phyloP scores from a whole-genome alignment of 1,139 yeast species.

The Zygoascus sp. region DNA sequence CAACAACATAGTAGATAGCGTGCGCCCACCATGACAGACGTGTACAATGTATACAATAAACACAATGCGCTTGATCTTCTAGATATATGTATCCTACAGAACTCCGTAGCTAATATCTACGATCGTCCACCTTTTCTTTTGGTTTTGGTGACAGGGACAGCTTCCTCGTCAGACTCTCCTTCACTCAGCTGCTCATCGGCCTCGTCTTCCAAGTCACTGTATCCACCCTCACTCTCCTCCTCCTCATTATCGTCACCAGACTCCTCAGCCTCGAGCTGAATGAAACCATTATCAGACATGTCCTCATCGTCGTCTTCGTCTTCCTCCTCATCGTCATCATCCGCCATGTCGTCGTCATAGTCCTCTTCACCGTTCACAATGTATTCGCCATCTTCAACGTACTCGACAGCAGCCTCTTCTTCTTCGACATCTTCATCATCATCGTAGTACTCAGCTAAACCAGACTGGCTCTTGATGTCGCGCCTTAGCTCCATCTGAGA shows the following conservation, averaged over 20 bases:
- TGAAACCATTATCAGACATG: conserved; percentile 25
- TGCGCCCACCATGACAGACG: too few species aligned
- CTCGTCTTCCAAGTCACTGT: conserved; percentile 18
- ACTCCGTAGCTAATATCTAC: background rate
- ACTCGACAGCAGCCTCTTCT: conserved; percentile 43
- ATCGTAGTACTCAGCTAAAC: conserved; percentile 17
- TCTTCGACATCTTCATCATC: conserved; percentile 34
- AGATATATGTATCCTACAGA: background rate
- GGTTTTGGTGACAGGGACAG: conserved; percentile 1
- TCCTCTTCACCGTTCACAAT: conserved; percentile 42
- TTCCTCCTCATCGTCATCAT: conserved; percentile 27
- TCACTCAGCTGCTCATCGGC: conserved; percentile 22
- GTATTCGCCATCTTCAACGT: conserved; percentile 50
- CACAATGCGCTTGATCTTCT: background rate
- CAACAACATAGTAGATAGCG: background rate
- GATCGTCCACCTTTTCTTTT: background rate
- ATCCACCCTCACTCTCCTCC: conserved; percentile 15
- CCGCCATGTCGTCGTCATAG: conserved; percentile 30
- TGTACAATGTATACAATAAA: too few species aligned
- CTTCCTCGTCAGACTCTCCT: conserved; percentile 23
- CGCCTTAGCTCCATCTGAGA: conserved; percentile 67
- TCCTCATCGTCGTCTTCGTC: conserved; percentile 29
- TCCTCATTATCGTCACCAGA: conserved; percentile 25
- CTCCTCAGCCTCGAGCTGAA: conserved; percentile 28
- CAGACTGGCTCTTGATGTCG: conserved; percentile 39